Percentiles rank a stretch among this genome's conserved stretches.
These are phyloP conservation scores for Quercus rubra DNA, from an alignment of 306 rosid genomes.

Conservation along the genomic window DNA sequence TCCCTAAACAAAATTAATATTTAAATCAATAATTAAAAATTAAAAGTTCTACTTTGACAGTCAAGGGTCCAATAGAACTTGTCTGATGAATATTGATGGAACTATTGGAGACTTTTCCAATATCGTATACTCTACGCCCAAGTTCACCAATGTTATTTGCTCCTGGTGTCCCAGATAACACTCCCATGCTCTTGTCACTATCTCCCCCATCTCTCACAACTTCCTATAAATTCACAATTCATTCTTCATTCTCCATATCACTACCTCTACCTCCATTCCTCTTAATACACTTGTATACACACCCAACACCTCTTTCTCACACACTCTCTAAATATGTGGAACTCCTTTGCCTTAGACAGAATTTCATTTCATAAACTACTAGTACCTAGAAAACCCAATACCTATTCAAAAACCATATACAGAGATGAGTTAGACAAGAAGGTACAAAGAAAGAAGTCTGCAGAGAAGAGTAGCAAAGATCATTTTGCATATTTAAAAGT, in stretches of 20 bases:
- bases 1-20: no score
- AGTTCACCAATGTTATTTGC: not conserved
- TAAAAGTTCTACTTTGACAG: not conserved
- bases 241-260: not conserved
- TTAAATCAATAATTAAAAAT: no score
- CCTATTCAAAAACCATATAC: conserved; percentile 18
- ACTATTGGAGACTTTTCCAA: not conserved
- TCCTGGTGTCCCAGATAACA: not conserved
- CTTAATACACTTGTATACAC: not conserved
- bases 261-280: not conserved
- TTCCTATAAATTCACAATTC: not conserved
- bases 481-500: conserved; percentile 30
- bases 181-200: not conserved
- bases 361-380: conserved; percentile 4
- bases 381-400: conserved; percentile 5
- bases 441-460: conserved; percentile 6
- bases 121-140: not conserved
- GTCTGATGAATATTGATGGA: no score
- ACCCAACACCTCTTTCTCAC: not conserved
- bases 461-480: conserved; percentile 21
- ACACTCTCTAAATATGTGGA: conserved; percentile 21
- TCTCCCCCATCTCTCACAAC: not conserved
- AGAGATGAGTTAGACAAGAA: conserved; percentile 47
- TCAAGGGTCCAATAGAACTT: not conserved
- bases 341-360: conserved; percentile 12